Percentiles rank a stretch among this genome's conserved stretches.
These are phyloP conservation scores for Sporothrix brunneoviolacea DNA, from an alignment of 2,329 filamentous ascomycete genomes.

Conservation along the genomic window DNA sequence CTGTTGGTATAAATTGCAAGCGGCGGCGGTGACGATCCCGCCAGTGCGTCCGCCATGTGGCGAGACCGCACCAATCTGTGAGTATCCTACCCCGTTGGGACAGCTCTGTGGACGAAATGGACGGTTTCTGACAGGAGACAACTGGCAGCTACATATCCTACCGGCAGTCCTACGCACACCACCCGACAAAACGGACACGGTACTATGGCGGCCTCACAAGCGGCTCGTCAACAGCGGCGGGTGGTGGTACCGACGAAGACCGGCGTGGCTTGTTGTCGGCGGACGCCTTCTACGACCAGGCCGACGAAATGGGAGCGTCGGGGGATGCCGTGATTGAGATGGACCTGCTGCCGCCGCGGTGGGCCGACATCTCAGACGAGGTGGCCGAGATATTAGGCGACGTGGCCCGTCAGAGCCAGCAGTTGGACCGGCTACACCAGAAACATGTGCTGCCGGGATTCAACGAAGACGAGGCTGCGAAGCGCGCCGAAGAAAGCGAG, in stretches of 20 bases:
- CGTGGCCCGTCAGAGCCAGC: constrained; percentile 75
- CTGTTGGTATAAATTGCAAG: constrained; percentile 10
- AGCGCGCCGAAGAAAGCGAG: constrained; percentile 76
- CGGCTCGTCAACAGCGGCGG: constrained; percentile 37
- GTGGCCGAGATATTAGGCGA: constrained; percentile 75
- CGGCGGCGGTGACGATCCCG: constrained; percentile 20
- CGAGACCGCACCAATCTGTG: constrained; percentile 99
- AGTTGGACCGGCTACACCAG: constrained; percentile 86
- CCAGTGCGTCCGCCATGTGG: constrained; percentile 73
- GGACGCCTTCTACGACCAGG: constrained; percentile 63
- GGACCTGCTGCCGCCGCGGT: constrained; percentile 89
- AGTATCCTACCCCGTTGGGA: constrained; percentile 25
- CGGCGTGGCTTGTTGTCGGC: constrained; percentile 76
- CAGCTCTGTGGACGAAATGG: background rate
- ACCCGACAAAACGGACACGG: constrained; percentile 78
- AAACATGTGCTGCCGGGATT: constrained; percentile 96
- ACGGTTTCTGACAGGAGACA: no score
- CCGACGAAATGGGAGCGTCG: constrained; percentile 53
- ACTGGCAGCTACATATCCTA: constrained; percentile 84
- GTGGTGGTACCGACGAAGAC: constrained; percentile 45
- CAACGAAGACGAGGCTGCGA: constrained; percentile 78
- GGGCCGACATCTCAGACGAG: constrained; percentile 93
- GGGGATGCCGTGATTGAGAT: constrained; percentile 97
- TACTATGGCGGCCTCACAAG: constrained; percentile 39
- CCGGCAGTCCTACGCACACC: constrained; percentile 95